Conservation (phyloP, 1,139 yeast genomes). For the Arxiozyma heterogenica region DNA sequence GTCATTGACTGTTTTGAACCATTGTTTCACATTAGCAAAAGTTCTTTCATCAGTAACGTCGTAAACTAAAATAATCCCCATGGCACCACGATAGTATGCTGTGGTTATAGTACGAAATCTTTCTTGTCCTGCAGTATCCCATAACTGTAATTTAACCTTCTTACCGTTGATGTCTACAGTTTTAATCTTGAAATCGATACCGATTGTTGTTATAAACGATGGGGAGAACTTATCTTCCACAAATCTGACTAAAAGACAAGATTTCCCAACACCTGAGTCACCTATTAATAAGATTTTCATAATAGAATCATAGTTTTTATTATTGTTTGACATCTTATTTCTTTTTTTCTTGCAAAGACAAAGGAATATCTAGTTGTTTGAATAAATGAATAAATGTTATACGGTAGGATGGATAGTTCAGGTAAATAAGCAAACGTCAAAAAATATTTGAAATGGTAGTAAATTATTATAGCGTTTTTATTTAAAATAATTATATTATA, state of each 20-base stretch:
- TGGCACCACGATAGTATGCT: conserved; percentile 97
- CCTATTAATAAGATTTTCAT: conserved; percentile 92
- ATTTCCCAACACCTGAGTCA: conserved; percentile 96
- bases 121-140: conserved; percentile 99
- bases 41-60: conserved; percentile 95
- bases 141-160: conserved; percentile 86
- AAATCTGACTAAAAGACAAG: conserved; percentile 86
- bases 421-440: not conserved
- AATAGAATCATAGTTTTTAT: conserved; percentile 82
- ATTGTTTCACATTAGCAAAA: conserved; percentile 72
- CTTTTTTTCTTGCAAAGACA: not conserved
- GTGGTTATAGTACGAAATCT: conserved; percentile 90
- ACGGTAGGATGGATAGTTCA: too few relatives aligned
- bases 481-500: too few relatives aligned
- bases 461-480: too few relatives aligned
- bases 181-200: conserved; percentile 95
- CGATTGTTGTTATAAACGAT: conserved; percentile 92
- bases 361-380: too few relatives aligned
- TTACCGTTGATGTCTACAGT: conserved; percentile 91
- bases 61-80: conserved; percentile 93
- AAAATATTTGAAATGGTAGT: not conserved
- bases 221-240: conserved; percentile 97
- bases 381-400: not conserved
- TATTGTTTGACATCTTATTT: conserved; percentile 8
- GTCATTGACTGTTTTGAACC: conserved; percentile 93